Percentiles rank a stretch among this genome's conserved stretches.
Conservation (phyloP, 73 alveolate species). For the Symbiodinium pilosum region DNA sequence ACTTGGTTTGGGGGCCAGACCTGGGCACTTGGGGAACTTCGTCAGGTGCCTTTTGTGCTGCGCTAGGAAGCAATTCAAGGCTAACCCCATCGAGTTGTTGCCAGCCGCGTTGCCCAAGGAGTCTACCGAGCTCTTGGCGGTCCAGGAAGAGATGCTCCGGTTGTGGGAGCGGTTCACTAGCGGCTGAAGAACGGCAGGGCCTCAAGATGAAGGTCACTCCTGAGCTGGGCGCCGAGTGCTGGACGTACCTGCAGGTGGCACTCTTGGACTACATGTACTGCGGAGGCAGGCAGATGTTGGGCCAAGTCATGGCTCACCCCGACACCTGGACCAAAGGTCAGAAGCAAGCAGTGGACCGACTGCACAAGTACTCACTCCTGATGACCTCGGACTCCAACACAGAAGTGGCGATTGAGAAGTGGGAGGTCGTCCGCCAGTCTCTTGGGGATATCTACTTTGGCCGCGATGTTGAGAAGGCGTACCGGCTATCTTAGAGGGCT, state of each 20-base stretch:
- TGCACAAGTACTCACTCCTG: background rate
- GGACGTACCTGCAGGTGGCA: background rate
- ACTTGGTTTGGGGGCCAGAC: background rate
- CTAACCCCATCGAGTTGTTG: background rate
- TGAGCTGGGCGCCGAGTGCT: background rate
- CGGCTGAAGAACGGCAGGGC: background rate
- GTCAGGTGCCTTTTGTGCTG: background rate
- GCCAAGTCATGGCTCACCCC: constrained; percentile 11
- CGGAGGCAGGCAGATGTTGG: background rate
- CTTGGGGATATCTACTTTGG: constrained; percentile 38
- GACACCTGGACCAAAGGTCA: background rate
- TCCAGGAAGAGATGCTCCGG: background rate
- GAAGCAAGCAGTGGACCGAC: background rate
- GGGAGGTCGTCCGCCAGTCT: background rate
- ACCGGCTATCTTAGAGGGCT: background rate
- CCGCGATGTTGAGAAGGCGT: background rate
- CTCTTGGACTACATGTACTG: background rate
- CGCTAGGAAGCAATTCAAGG: constrained; percentile 61
- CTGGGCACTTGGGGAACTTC: constrained; percentile 26
- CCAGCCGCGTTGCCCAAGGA: background rate
- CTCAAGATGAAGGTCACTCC: too few relatives aligned
- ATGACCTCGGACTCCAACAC: background rate
- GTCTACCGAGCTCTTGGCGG: background rate
- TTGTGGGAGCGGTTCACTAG: background rate
- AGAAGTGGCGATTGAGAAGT: too few relatives aligned